Evolutionary conservation across 768 basidiomycete genomes (phyloP).

Genomic region (Daedaleopsis sinensis): DNA sequence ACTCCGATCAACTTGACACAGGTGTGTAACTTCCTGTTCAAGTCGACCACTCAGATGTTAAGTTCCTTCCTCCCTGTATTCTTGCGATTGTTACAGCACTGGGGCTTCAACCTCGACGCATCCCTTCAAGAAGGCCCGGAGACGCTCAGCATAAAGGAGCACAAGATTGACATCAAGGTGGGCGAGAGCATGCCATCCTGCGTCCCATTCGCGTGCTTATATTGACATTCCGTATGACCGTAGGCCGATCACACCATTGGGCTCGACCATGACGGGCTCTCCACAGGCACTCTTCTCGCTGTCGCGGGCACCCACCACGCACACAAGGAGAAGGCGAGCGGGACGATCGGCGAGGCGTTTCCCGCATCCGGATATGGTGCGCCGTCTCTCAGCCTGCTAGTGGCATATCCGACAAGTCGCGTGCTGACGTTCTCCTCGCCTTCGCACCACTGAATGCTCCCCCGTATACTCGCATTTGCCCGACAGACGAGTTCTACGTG

Average conservation of each 20-base stretch:
- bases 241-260: constrained; percentile 61
- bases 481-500: constrained; percentile 66
- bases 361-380: constrained; percentile 66
- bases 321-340: constrained; percentile 27
- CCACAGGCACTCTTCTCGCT: constrained; percentile 54
- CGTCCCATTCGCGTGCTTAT: background rate
- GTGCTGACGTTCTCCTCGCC: background rate
- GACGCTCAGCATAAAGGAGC: constrained; percentile 54
- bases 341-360: constrained; percentile 54
- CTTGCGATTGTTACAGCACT: constrained; percentile 50
- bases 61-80: background rate
- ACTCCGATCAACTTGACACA: constrained; percentile 80
- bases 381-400: constrained; percentile 12
- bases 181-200: constrained; percentile 15
- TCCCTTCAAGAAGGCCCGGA: constrained; percentile 51
- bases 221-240: too few relatives aligned
- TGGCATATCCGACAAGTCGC: background rate
- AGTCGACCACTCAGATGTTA: background rate
- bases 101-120: constrained; percentile 82
- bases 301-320: constrained; percentile 52
- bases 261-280: constrained; percentile 50
- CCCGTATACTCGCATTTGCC: background rate
- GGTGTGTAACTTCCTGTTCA: constrained; percentile 39
- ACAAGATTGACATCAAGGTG: constrained; percentile 44
- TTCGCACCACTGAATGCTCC: background rate